Conservation (phyloP, 1,139 yeast species). For the Yamadazyma diospyri region DNA sequence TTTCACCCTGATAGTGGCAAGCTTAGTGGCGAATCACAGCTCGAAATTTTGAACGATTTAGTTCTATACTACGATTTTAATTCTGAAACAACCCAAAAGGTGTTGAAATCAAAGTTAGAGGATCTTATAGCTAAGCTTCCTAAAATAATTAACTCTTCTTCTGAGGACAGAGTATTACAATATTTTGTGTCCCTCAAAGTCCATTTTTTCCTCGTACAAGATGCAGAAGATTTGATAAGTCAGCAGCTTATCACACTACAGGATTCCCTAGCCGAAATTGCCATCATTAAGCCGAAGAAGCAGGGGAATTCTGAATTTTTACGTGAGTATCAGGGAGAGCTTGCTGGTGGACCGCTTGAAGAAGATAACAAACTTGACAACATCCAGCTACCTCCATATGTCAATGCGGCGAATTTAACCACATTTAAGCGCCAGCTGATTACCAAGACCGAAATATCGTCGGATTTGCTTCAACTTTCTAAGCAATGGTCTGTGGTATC, state of each 20-base stretch:
- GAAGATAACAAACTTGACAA: slow-evolving; percentile 29
- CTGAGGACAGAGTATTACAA: slow-evolving; percentile 30
- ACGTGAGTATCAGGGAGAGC: slow-evolving; percentile 10
- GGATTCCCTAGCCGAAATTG: slow-evolving; percentile 6
- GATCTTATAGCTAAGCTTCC: slow-evolving; percentile 26
- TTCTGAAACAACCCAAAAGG: not conserved
- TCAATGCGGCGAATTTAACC: slow-evolving; percentile 30
- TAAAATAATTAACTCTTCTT: slow-evolving; percentile 24
- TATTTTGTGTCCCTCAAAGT: slow-evolving; percentile 29
- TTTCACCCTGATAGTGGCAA: slow-evolving; percentile 15
- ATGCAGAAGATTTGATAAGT: slow-evolving; percentile 6
- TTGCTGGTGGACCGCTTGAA: slow-evolving; percentile 12
- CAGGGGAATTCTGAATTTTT: slow-evolving; percentile 7
- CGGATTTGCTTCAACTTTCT: slow-evolving; percentile 19
- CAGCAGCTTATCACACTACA: slow-evolving; percentile 4
- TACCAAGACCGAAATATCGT: slow-evolving; percentile 13
- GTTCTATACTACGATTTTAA: slow-evolving; percentile 2
- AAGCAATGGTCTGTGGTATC: slow-evolving; percentile 13
- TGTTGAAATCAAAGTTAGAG: slow-evolving; percentile 18
- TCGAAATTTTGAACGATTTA: slow-evolving; percentile 7
- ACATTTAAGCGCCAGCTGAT: slow-evolving; percentile 8
- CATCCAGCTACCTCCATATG: slow-evolving; percentile 38
- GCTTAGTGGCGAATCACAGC: slow-evolving; percentile 12
- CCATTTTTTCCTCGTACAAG: slow-evolving; percentile 22
- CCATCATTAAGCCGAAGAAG: slow-evolving; percentile 1